Evolutionary conservation across 2,329 filamentous ascomycete species (phyloP), one percentile per base, ranked within the genome.

Genomic region (Neocucurbitaria cava): DNA sequence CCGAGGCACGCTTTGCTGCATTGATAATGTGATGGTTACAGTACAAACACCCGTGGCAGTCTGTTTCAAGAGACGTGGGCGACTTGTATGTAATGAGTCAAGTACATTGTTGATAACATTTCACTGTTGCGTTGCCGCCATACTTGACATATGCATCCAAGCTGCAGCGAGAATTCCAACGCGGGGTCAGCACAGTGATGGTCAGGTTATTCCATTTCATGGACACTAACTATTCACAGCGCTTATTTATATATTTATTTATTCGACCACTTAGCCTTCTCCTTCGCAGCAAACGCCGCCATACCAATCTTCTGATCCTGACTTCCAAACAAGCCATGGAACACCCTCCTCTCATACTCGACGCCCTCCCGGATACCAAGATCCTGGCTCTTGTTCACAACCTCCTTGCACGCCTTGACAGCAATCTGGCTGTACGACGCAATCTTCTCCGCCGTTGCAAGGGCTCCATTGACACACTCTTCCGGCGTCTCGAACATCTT

Each of bases 341-440:
- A 99, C 30, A 98, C 84, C 48, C 93, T 86, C 72, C 95, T 85
- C 84, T 99, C 95, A 78, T 87, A 98, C 79, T 99, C 95, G 1
- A 99, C 90, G 13, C 95, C 95, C 71, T 98, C 95, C 65, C 90
- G 82, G 55, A 99, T 80, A 3, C 89, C 83, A 65, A 96, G 78
- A 68, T 99, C 95, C 82, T 98, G 93, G 77, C 92, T 96, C 87
- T 97, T 98, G 76, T 98, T 96, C 51, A 99, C 94, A n/a, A 95
- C 94, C 82, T 99, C 95, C 83, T 99, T 99, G 52, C 86, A 89
- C 10, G 90, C 95, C 79, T 92, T 87, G 54, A 96, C 87, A 1
- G 94, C 90, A n/a, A 99, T 89, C 72, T 84, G 87, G 47, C 90
- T 93, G 77, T 95, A 92, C 1, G 89, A 81, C 0, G 95, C 93